Evolutionary conservation across 495 filamentous ascomycete species (phyloP).

Genomic region (Penicillium riverlandense): DNA sequence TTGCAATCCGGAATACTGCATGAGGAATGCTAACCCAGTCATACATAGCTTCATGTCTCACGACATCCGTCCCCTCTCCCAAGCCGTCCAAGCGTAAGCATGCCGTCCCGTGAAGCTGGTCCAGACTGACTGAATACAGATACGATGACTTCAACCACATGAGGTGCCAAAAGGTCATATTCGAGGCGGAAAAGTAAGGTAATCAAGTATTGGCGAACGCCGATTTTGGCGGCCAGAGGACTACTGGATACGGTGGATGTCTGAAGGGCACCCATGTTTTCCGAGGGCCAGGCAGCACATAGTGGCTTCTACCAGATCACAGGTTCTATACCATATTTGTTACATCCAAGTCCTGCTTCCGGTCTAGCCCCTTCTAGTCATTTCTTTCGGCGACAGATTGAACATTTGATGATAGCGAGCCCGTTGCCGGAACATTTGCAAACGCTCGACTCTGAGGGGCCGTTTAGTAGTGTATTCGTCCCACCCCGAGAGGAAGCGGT

Average conservation of each 20-base stretch:
- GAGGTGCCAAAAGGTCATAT: constrained; percentile 30
- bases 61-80: constrained; percentile 30
- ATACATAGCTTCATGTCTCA: constrained; percentile 24
- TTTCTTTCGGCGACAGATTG: constrained; percentile 26
- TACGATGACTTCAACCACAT: constrained; percentile 32
- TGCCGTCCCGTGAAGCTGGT: background rate
- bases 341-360: no score
- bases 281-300: no score
- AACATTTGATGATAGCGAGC: constrained; percentile 18
- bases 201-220: no score
- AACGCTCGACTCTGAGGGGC: constrained; percentile 13
- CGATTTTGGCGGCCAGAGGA: no score
- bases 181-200: constrained; percentile 15
- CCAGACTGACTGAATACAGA: constrained; percentile 4
- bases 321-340: no score
- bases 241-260: no score
- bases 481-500: background rate
- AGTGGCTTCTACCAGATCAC: no score
- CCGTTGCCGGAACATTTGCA: constrained; percentile 13
- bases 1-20: no score
- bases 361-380: no score
- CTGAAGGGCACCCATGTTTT: no score
- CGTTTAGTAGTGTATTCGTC: background rate
- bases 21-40: constrained; percentile 4
- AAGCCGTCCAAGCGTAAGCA: constrained; percentile 27